Base-by-base conservation (phyloP, 1,139 yeast genomes). In the Maudiozyma humilis region DNA sequence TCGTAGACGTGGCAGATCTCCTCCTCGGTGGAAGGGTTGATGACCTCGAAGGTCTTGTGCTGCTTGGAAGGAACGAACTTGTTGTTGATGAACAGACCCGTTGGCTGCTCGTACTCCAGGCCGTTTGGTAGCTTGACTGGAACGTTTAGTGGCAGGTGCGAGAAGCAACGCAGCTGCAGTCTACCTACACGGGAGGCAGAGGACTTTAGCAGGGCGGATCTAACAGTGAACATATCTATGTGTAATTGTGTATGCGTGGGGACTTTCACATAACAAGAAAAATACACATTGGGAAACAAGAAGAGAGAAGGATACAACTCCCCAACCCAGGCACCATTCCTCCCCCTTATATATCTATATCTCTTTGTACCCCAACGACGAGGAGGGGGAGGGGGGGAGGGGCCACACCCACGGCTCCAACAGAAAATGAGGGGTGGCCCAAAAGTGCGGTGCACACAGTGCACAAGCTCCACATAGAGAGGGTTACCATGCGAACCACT, bases 91-190 rank as follows among this genome's bases (percentile, higher is more conserved):
- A 69, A 71, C 46, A 70, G 58, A 46, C 75, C 75, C 14, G 76
- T 72, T 49, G 78, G 78, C 57, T 73, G 78, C 38, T 71, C 72
- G 68, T 50, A 64, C 45, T 62, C 66, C 34, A 64, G 55, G 36
- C 82, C 82, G 47, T 72, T 75, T 46, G 80, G 80, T 42, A 75
- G 63, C 35, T 68, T 73, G 48, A 76, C 64, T 17, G 70, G 67
- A 1, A 60, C 58, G 2, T 58, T 42, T 38, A 62, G 37, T 6
- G 66, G 66, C 32, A 59, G 40, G 38, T 59, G 62, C 14, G 62
- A 55, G 44, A 52, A 56, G 38, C 42, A 52, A 33, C 59, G 50
- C 36, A 53, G 41, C 27, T 52, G 57, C 25, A 52, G 31, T 42
- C 49, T 48, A 25, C 48, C 44, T 6, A 49, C 42, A 13, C 40